phyloP scores from a whole-genome alignment of 176 grass and related monocot species.

The Zea luxurians region DNA sequence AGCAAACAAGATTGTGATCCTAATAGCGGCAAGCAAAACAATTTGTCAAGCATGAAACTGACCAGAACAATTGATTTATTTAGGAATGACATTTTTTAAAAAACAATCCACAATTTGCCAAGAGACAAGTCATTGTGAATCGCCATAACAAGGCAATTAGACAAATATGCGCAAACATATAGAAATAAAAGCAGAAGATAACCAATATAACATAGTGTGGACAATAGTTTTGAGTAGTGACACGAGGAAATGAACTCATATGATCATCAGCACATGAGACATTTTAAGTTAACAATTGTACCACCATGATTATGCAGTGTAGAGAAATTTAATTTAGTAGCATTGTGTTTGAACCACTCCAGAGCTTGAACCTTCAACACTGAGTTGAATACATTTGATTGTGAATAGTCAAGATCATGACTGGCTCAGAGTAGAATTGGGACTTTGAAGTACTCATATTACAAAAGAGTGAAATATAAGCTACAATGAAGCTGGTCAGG shows the following conservation, averaged over 20 bases:
- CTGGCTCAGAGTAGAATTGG: neutral
- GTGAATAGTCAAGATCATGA: constrained; percentile 2
- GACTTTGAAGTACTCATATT: neutral
- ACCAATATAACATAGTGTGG: neutral
- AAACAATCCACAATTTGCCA: neutral
- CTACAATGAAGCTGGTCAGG: constrained; percentile 25
- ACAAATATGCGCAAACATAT: neutral
- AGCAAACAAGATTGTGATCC: neutral
- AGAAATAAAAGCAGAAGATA: neutral
- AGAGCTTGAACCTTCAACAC: neutral
- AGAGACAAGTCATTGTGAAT: constrained; percentile 5
- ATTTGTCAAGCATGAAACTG: neutral
- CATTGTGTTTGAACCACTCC: neutral
- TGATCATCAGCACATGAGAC: neutral
- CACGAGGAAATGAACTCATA: neutral
- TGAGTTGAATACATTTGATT: constrained; percentile 22
- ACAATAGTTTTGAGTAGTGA: neutral
- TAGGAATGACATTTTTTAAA: neutral
- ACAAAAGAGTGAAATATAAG: neutral
- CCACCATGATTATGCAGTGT: neutral
- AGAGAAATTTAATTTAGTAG: neutral
- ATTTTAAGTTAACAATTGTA: constrained; percentile 5
- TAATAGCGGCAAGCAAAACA: neutral
- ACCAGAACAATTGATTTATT: neutral
- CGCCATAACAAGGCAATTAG: neutral